Conservation (phyloP, 2,329 filamentous ascomycete species). For the Ophiostoma piceae region DNA sequence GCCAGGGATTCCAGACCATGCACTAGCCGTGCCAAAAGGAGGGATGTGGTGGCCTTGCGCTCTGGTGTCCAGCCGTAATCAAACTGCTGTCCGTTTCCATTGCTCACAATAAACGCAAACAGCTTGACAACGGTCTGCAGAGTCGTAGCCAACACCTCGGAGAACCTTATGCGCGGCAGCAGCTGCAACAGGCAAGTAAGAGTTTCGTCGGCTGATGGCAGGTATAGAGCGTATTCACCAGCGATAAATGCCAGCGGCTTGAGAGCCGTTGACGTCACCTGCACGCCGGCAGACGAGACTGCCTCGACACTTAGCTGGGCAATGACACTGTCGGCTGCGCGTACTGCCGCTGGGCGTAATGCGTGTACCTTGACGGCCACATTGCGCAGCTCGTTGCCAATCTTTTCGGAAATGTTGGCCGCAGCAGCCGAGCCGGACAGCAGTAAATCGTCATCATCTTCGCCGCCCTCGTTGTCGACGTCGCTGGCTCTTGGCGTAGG, state of each 20-base stretch:
- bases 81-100: constrained; percentile 45
- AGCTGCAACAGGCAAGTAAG: constrained; percentile 69
- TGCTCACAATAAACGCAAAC: constrained; percentile 65
- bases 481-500: constrained; percentile 44
- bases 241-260: constrained; percentile 77
- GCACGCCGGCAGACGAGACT: constrained; percentile 45
- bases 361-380: constrained; percentile 87
- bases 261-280: constrained; percentile 60
- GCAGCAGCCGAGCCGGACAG: constrained; percentile 29
- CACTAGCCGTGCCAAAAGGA: constrained; percentile 76
- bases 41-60: constrained; percentile 66
- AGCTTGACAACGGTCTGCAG: constrained; percentile 84
- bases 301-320: constrained; percentile 51
- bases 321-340: constrained; percentile 74
- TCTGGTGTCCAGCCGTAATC: constrained; percentile 59
- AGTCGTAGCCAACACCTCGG: constrained; percentile 68
- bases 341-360: constrained; percentile 72
- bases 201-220: constrained; percentile 65
- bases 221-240: constrained; percentile 76
- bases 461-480: constrained; percentile 36
- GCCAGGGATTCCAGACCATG: constrained; percentile 75
- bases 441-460: constrained; percentile 35
- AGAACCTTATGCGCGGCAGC: constrained; percentile 51
- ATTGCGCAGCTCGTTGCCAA: constrained; percentile 82
- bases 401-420: constrained; percentile 58